Evolutionary conservation across 306 rosid species (phyloP).

Genomic region (Luffa aegyptiaca): DNA sequence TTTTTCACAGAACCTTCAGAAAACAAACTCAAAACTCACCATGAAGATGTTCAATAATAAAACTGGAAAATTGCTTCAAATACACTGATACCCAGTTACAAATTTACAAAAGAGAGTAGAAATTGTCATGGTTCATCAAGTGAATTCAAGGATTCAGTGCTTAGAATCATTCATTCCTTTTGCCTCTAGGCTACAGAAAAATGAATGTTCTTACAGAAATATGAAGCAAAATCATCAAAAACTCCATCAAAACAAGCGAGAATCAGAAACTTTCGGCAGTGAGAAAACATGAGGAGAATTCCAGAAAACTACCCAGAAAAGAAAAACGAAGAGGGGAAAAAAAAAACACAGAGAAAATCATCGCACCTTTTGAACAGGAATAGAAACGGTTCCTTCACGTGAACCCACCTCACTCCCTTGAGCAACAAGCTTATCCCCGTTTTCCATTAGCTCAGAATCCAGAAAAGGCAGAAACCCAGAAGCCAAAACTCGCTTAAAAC

Average conservation of each 20-base stretch:
- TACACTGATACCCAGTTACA: not conserved
- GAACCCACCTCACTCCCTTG: slow-evolving; percentile 17
- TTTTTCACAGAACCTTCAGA: not conserved
- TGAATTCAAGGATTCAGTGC: not conserved
- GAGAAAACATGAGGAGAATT: not conserved
- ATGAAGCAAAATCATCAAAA: not conserved
- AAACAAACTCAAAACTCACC: not conserved
- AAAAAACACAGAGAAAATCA: not conserved
- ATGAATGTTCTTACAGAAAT: not conserved
- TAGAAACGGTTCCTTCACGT: slow-evolving; percentile 24
- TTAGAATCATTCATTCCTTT: not conserved
- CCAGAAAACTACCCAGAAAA: not conserved
- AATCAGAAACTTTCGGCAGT: not conserved
- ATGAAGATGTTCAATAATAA: not conserved
- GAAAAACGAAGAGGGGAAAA: not conserved
- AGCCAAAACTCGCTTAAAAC: not conserved
- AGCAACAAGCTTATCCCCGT: slow-evolving; percentile 27
- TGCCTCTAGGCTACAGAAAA: not conserved
- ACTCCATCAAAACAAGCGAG: not conserved
- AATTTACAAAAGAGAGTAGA: not conserved
- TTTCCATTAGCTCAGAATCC: slow-evolving; percentile 35
- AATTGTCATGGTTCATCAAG: not conserved
- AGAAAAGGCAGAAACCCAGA: slow-evolving; percentile 12
- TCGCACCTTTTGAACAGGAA: slow-evolving; percentile 43
- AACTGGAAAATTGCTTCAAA: not conserved